Conservation (phyloP, 768 basidiomycete species). For the Auricularia sp. region DNA sequence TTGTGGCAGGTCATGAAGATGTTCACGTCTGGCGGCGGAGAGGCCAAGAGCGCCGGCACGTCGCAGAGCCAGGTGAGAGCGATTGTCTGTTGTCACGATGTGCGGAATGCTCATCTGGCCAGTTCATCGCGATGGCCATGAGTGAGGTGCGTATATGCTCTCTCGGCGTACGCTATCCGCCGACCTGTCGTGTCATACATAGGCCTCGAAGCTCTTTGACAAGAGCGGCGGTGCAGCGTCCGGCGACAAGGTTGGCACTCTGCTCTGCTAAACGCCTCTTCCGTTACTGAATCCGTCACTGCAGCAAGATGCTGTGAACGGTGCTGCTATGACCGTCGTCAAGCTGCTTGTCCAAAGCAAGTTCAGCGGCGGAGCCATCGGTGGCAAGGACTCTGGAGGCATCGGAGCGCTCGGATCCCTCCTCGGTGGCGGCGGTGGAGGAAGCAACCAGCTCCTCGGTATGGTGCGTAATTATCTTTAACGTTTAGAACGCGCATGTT, state of each 20-base stretch:
- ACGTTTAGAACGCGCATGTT: neutral
- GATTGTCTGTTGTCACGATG: too few relatives aligned
- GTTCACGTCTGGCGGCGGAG: conserved; percentile 46
- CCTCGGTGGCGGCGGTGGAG: conserved; percentile 58
- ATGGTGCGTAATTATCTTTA: conserved; percentile 37
- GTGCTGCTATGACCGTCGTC: conserved; percentile 78
- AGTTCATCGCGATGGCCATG: conserved; percentile 84
- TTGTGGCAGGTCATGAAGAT: conserved; percentile 47
- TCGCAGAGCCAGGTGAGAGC: conserved; percentile 15
- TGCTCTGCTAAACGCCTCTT: neutral
- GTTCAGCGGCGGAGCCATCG: conserved; percentile 28
- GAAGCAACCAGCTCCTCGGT: conserved; percentile 37
- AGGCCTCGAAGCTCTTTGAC: conserved; percentile 64
- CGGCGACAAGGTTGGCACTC: conserved; percentile 37
- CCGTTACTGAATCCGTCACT: conserved; percentile 12
- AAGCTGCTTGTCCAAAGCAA: conserved; percentile 54
- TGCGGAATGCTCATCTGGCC: neutral
- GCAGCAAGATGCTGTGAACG: conserved; percentile 69
- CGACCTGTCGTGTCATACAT: neutral
- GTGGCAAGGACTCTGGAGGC: neutral
- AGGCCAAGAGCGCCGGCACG: conserved; percentile 31
- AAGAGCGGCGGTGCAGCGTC: conserved; percentile 51
- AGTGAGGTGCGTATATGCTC: conserved; percentile 34
- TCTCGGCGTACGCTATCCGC: too few relatives aligned
- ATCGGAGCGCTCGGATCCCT: conserved; percentile 8